Conservation (phyloP, 2,329 filamentous ascomycete species). For the Xylaria sp. region DNA sequence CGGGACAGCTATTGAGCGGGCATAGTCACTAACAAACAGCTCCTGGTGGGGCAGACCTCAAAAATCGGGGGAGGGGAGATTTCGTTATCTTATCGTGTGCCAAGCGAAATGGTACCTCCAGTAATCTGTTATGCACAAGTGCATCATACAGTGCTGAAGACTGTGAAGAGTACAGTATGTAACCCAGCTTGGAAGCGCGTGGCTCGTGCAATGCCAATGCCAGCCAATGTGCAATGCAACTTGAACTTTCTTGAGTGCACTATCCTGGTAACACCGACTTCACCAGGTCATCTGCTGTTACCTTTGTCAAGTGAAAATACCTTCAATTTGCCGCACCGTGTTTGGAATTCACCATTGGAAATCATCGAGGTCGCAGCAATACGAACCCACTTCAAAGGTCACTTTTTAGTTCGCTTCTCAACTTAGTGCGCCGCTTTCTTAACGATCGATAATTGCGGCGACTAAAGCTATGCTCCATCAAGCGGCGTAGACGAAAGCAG, state of each 20-base stretch:
- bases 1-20: no score
- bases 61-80: constrained; percentile 9
- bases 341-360: constrained; percentile 35
- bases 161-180: background rate
- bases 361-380: constrained; percentile 35
- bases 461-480: constrained; percentile 6
- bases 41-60: constrained; percentile 13
- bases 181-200: constrained; percentile 18
- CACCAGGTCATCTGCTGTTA: constrained; percentile 7
- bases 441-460: constrained; percentile 1
- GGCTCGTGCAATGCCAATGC: constrained; percentile 34
- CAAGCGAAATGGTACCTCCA: background rate
- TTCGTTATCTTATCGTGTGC: constrained; percentile 27
- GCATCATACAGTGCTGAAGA: constrained; percentile 18
- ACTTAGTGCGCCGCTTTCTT: constrained; percentile 6
- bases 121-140: constrained; percentile 18
- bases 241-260: constrained; percentile 1
- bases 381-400: background rate
- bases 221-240: background rate
- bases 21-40: background rate
- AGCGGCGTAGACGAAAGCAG: background rate
- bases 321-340: constrained; percentile 20
- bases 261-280: constrained; percentile 21
- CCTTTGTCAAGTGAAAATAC: constrained; percentile 7
- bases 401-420: background rate